phyloP scores from a whole-genome alignment of 352 stramenopile species.

The Globisporangium camurandrum region DNA sequence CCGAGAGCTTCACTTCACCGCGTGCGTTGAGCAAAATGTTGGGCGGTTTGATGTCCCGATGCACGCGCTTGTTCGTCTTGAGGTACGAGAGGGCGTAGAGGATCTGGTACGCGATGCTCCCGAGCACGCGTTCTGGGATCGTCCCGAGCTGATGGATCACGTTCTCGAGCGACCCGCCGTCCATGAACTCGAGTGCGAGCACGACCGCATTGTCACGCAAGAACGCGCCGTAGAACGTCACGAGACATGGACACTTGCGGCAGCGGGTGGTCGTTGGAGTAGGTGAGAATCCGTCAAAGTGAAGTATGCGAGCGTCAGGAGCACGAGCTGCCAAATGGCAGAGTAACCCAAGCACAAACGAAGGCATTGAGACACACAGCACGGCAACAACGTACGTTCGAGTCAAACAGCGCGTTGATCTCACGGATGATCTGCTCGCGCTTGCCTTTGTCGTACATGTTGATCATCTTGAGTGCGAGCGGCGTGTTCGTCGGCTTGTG shows the following conservation, averaged over 20 bases:
- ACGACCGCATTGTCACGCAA: slow-evolving; percentile 85
- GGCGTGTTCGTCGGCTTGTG: slow-evolving; percentile 69
- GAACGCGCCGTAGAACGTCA: slow-evolving; percentile 90
- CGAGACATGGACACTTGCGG: slow-evolving; percentile 59
- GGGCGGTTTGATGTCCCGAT: slow-evolving; percentile 96
- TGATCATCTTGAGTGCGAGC: slow-evolving; percentile 85
- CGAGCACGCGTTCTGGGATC: slow-evolving; percentile 85
- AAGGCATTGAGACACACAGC: too few relatives aligned
- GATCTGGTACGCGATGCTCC: slow-evolving; percentile 91
- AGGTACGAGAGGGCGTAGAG: slow-evolving; percentile 92
- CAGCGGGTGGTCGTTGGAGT: too few relatives aligned
- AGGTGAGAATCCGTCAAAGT: too few relatives aligned
- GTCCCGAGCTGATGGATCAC: slow-evolving; percentile 74
- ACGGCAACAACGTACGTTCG: slow-evolving; percentile 49
- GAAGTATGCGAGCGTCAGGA: background rate
- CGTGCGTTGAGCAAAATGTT: slow-evolving; percentile 92
- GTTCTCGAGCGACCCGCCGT: slow-evolving; percentile 88
- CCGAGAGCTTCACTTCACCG: slow-evolving; percentile 93
- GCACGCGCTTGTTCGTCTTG: slow-evolving; percentile 88
- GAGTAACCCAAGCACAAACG: background rate
- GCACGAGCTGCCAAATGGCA: background rate
- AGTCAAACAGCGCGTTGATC: slow-evolving; percentile 83
- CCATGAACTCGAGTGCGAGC: slow-evolving; percentile 92
- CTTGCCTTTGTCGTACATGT: slow-evolving; percentile 84
- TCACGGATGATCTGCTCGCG: slow-evolving; percentile 85